A percentile compares a stretch with the other conserved stretches of the same genome.
These are phyloP conservation scores for Botrytis paeoniae DNA, from an alignment of 2,329 filamentous ascomycete species.

Conservation along the genomic window DNA sequence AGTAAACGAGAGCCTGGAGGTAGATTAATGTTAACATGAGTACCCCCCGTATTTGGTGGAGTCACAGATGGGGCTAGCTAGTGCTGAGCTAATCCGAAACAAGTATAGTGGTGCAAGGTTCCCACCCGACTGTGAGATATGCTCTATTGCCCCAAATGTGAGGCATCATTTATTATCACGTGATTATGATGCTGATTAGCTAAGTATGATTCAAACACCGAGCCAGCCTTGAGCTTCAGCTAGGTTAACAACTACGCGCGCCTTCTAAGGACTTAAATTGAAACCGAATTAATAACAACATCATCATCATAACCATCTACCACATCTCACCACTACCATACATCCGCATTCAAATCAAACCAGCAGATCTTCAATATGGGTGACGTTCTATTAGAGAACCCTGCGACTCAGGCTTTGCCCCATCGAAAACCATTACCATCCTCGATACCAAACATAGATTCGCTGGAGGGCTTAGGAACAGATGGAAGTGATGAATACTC, in stretches of 20 bases:
- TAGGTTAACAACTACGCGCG: conserved; percentile 21
- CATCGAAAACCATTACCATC: conserved; percentile 78
- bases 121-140: not conserved
- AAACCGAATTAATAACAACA: not conserved
- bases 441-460: conserved; percentile 85
- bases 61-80: not conserved
- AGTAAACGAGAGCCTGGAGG: not conserved
- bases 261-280: conserved; percentile 10
- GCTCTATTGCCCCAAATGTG: not conserved
- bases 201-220: not conserved
- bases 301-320: conserved; percentile 11
- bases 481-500: conserved; percentile 92
- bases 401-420: conserved; percentile 68
- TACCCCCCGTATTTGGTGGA: conserved; percentile 7
- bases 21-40: not conserved
- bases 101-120: accelerated
- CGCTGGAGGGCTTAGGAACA: conserved; percentile 76
- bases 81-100: not conserved
- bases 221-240: conserved; percentile 5
- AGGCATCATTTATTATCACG: accelerated
- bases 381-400: conserved; percentile 81
- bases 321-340: conserved; percentile 1
- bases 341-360: conserved; percentile 7
- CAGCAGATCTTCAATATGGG: conserved; percentile 59
- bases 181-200: not conserved